phyloP scores from a whole-genome alignment of 768 basidiomycete species.

The Ramaria sp. region DNA sequence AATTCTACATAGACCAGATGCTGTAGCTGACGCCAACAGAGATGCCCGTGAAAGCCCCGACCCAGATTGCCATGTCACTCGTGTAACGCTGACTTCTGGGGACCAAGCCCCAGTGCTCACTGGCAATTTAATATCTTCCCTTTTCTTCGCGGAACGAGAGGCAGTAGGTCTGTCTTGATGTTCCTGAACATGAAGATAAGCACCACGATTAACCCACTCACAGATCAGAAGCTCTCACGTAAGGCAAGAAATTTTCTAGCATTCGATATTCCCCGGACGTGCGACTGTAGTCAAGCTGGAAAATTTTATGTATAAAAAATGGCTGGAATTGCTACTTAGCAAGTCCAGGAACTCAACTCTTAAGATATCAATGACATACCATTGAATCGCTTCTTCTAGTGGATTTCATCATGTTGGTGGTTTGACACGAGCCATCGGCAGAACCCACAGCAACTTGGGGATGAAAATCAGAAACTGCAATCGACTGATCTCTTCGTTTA shows the following conservation, averaged over 20 bases:
- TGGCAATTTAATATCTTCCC: conserved; percentile 21
- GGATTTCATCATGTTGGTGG: conserved; percentile 58
- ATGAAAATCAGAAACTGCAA: conserved; percentile 75
- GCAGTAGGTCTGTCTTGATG: conserved; percentile 35
- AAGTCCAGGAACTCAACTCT: neutral
- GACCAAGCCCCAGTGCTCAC: conserved; percentile 65
- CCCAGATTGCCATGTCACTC: conserved; percentile 71
- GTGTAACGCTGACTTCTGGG: conserved; percentile 63
- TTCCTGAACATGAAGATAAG: conserved; percentile 28
- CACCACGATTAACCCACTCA: conserved; percentile 5
- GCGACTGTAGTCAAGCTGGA: conserved; percentile 80
- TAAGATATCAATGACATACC: conserved; percentile 30
- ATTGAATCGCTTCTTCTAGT: conserved; percentile 63
- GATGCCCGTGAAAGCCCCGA: conserved; percentile 50
- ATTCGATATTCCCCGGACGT: conserved; percentile 68
- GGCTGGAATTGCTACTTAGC: conserved; percentile 33
- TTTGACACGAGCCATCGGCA: conserved; percentile 72
- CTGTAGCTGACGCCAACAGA: conserved; percentile 70
- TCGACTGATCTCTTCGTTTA: conserved; percentile 32
- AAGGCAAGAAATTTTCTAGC: conserved; percentile 77
- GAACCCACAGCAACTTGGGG: conserved; percentile 75
- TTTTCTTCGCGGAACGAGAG: conserved; percentile 27
- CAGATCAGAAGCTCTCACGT: conserved; percentile 29
- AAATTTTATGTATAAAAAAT: conserved; percentile 70
- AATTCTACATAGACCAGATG: conserved; percentile 75